Evolutionary conservation across 1,284 basidiomycete genomes (phyloP), one percentile per base, ranked within the genome.

Genomic region (Leccinum glutinopallens): DNA sequence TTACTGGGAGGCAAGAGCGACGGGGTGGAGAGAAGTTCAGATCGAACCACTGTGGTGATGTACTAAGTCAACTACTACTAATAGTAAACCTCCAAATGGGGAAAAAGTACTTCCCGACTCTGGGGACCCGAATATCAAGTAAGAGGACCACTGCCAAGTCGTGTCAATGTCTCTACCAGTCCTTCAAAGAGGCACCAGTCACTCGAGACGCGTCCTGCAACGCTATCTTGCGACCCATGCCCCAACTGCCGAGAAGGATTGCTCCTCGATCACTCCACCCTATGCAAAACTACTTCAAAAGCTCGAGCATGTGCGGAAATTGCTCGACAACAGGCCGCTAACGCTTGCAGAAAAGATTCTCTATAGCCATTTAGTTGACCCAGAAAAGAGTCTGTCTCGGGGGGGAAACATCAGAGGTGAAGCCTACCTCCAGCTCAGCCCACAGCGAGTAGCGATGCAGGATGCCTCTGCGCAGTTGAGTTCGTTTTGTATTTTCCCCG

Each of bases 321-420:
- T 93, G 60, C 83, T 98, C 70, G 83, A 84, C 66, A 77, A 80
- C 67, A 81, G 88, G 63, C 92, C 93, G 19, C 81, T 99, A 65
- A 96, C 96, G 1, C 84, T 99, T 17, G 92, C 97, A 32, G 97
- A 99, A 80, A 99, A 99, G 85, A 97, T 99, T 59, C 84, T 99
- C 56, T 99, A 98, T 79, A 91, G 94, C 71, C 97, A 99, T 80
- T 80, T 99, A 62, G 79, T 87, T 69, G 88, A 96, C 69, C 94
- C 95, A 8, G 86, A 90, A 68, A 87, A 88, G 70, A 88, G 82
- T 63, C 79, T 97, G 39, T 84, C 84, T 19, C 83, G 85, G 60
- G 87, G 87, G 59, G 87, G 87, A 25, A 84, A 81, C 63, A 84
- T 95, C 53, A 84, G 97, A 70, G 97, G 97, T 46, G 89, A 96